Conservation (phyloP, 2,329 filamentous ascomycete species). For the Neofusicoccum kwambonambiense region DNA sequence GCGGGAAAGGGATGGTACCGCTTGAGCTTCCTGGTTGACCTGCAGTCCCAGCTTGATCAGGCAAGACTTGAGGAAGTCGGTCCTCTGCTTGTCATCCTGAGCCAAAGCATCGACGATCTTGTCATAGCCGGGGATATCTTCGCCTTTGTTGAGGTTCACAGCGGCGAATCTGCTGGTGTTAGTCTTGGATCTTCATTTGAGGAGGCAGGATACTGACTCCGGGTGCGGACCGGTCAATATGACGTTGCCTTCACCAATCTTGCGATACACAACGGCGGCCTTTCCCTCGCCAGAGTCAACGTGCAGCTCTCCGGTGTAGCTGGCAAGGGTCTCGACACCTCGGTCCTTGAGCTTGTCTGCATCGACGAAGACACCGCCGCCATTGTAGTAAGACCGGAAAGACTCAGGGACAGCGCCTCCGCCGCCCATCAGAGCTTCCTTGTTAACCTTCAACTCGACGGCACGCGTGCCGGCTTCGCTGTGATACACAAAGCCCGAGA, state of each 20-base stretch:
- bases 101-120: constrained; percentile 66
- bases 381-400: constrained; percentile 86
- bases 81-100: constrained; percentile 67
- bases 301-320: constrained; percentile 70
- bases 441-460: constrained; percentile 64
- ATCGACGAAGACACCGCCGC: constrained; percentile 89
- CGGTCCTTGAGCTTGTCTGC: constrained; percentile 59
- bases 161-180: constrained; percentile 68
- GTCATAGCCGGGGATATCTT: constrained; percentile 66
- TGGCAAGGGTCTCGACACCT: constrained; percentile 79
- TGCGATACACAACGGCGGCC: constrained; percentile 81
- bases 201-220: constrained; percentile 60
- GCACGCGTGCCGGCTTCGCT: constrained; percentile 82
- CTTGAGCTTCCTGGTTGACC: constrained; percentile 66
- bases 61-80: constrained; percentile 75
- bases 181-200: not conserved
- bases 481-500: constrained; percentile 84
- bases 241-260: constrained; percentile 74
- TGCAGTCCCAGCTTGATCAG: constrained; percentile 79
- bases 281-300: constrained; percentile 72
- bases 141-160: constrained; percentile 69
- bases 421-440: constrained; percentile 53
- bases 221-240: constrained; percentile 87
- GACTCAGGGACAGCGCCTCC: constrained; percentile 55
- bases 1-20: constrained; percentile 75